These are phyloP conservation scores for Mucor piriformis DNA, from an alignment of 371 early-diverging fungal species.

Conservation along the genomic window DNA sequence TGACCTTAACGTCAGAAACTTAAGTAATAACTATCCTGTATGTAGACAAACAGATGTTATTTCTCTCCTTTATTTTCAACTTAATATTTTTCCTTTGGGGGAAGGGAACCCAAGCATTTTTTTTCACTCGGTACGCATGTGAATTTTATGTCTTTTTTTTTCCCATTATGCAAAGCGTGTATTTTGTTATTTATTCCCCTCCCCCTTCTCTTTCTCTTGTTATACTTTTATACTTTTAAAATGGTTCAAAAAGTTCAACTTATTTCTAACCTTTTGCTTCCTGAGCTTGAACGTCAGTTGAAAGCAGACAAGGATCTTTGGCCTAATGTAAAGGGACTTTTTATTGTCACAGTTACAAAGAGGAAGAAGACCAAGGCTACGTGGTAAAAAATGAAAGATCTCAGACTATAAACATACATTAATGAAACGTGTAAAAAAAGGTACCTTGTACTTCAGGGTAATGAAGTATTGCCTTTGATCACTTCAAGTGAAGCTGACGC, in stretches of 20 bases:
- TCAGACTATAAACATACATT: not conserved
- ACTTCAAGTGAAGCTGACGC: slow-evolving; percentile 33
- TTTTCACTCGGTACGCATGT: slow-evolving; percentile 1
- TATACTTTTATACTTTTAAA: not conserved
- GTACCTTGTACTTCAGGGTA: slow-evolving; percentile 49
- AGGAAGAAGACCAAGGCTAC: slow-evolving; percentile 36
- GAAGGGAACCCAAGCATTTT: not conserved
- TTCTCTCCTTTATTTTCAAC: not conserved
- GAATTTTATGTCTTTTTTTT: not conserved
- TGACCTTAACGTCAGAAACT: no score
- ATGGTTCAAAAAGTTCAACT: slow-evolving; percentile 8
- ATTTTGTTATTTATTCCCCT: slow-evolving; percentile 4
- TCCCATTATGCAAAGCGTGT: slow-evolving; percentile 1
- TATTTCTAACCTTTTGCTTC: slow-evolving; percentile 36
- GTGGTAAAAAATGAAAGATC: slow-evolving; percentile 29
- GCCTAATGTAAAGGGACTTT: slow-evolving; percentile 51
- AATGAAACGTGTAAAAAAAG: slow-evolving; percentile 10
- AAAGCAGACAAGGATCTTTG: slow-evolving; percentile 37
- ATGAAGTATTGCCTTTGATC: slow-evolving; percentile 36
- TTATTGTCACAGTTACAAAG: slow-evolving; percentile 44
- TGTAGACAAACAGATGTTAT: not conserved
- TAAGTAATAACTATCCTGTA: no score
- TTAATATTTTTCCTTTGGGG: not conserved
- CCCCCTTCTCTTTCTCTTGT: not conserved
- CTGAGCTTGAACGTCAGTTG: slow-evolving; percentile 52